phyloP scores from a whole-genome alignment of 202 grass and related monocot species.

The Carex arenaria region DNA sequence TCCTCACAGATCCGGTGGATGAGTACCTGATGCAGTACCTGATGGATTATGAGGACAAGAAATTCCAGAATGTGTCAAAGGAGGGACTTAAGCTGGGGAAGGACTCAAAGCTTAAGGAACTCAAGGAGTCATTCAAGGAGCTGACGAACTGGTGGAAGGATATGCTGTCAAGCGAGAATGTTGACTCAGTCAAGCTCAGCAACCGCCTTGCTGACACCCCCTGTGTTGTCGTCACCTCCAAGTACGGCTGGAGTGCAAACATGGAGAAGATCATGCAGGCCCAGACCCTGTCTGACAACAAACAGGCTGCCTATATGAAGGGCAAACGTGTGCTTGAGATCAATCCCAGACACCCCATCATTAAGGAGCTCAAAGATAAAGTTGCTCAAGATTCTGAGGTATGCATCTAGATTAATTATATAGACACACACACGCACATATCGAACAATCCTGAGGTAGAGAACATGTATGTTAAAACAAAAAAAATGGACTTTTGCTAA shows the following conservation, averaged over 20 bases:
- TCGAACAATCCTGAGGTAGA: background rate
- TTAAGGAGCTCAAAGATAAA: conserved; percentile 92
- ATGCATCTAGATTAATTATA: background rate
- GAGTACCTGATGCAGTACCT: conserved; percentile 99
- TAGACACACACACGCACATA: background rate
- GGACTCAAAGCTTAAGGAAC: conserved; percentile 93
- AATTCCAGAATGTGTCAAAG: conserved; percentile 98
- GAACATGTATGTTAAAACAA: background rate
- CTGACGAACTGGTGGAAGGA: conserved; percentile 95
- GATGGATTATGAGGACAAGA: conserved; percentile 99
- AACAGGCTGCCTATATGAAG: conserved; percentile 76
- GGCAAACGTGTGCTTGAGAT: conserved; percentile 95
- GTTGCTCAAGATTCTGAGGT: conserved; percentile 81
- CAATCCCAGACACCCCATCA: conserved; percentile 89
- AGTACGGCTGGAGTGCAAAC: conserved; percentile 92
- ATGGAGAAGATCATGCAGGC: conserved; percentile 99
- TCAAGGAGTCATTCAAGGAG: conserved; percentile 96
- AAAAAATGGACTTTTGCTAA: background rate
- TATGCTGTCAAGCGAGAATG: conserved; percentile 59
- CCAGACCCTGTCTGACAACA: conserved; percentile 81
- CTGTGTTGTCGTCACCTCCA: conserved; percentile 81
- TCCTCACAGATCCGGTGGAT: conserved; percentile 84
- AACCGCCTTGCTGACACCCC: conserved; percentile 77
- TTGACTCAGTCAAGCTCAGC: conserved; percentile 96
- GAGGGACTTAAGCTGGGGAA: conserved; percentile 88